phyloP scores from a whole-genome alignment of 768 basidiomycete genomes.

The Sistotremastrum niveocremeum region DNA sequence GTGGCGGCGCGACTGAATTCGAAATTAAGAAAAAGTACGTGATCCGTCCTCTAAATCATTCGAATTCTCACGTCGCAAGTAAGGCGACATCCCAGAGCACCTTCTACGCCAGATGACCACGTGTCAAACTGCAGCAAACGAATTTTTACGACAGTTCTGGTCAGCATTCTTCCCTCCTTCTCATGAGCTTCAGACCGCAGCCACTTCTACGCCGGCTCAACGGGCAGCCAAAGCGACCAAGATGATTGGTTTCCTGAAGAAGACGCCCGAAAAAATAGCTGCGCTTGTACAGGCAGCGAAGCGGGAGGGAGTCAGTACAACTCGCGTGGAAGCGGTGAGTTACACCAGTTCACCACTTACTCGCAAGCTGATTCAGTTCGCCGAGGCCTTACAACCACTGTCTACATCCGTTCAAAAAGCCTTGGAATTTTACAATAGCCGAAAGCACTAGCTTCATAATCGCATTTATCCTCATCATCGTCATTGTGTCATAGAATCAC shows the following conservation, averaged over 20 bases:
- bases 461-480: too few relatives aligned
- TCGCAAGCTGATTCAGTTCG: too few relatives aligned
- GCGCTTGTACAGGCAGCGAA: conserved; percentile 56
- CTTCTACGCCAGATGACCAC: conserved; percentile 76
- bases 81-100: conserved; percentile 69
- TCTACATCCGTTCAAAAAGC: too few relatives aligned
- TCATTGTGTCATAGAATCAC: too few relatives aligned
- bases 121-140: conserved; percentile 86
- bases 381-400: too few relatives aligned
- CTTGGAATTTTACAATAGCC: too few relatives aligned
- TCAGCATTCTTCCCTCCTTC: conserved; percentile 67
- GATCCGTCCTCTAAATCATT: neutral
- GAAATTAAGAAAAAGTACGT: conserved; percentile 49
- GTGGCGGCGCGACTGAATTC: conserved; percentile 61
- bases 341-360: too few relatives aligned
- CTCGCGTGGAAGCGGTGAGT: conserved; percentile 52
- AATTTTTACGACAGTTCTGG: conserved; percentile 96
- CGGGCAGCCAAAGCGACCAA: conserved; percentile 67
- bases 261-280: conserved; percentile 71
- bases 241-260: conserved; percentile 74
- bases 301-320: conserved; percentile 46
- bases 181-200: conserved; percentile 37
- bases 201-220: conserved; percentile 46
- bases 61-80: conserved; percentile 1
- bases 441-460: too few relatives aligned